Evolutionary conservation across 345 rosid genomes (phyloP).

Genomic region (Aquilaria yunnanensis): DNA sequence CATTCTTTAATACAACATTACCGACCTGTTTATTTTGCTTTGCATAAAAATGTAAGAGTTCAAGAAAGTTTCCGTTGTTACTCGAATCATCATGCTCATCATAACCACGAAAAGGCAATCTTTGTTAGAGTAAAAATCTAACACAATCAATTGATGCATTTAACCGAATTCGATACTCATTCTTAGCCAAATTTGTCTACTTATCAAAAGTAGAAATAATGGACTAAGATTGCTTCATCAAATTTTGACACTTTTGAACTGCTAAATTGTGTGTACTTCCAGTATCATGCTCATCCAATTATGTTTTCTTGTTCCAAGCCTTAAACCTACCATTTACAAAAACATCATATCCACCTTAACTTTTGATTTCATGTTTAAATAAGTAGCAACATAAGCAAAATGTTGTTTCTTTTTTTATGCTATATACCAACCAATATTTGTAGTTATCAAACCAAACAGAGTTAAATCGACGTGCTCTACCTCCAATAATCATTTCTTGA

Average conservation of each 20-base stretch:
- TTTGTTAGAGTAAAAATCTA: constrained; percentile 1
- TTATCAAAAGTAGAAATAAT: neutral
- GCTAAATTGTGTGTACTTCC: neutral
- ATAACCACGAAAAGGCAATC: constrained; percentile 11
- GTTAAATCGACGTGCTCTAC: too few relatives aligned
- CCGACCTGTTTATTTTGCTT: neutral
- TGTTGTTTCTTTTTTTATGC: too few relatives aligned
- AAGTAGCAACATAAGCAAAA: too few relatives aligned
- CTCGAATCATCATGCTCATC: constrained; percentile 7
- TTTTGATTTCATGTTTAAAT: too few relatives aligned
- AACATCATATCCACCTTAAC: too few relatives aligned
- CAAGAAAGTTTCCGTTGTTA: constrained; percentile 10
- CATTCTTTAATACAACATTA: constrained; percentile 1
- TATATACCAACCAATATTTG: too few relatives aligned
- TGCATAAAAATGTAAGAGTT: neutral
- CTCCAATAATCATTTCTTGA: too few relatives aligned
- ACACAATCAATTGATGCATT: neutral
- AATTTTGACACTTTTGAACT: neutral
- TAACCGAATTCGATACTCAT: neutral
- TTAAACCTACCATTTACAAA: neutral
- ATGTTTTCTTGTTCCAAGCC: neutral
- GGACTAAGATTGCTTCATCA: constrained; percentile 6
- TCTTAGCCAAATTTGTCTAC: neutral
- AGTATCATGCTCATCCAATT: neutral
- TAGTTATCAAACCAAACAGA: too few relatives aligned